A percentile compares a stretch with the other conserved stretches of the same genome.
Conservation (phyloP, 192 early-diverging fungal species). For the Spizellomyces sp. region DNA sequence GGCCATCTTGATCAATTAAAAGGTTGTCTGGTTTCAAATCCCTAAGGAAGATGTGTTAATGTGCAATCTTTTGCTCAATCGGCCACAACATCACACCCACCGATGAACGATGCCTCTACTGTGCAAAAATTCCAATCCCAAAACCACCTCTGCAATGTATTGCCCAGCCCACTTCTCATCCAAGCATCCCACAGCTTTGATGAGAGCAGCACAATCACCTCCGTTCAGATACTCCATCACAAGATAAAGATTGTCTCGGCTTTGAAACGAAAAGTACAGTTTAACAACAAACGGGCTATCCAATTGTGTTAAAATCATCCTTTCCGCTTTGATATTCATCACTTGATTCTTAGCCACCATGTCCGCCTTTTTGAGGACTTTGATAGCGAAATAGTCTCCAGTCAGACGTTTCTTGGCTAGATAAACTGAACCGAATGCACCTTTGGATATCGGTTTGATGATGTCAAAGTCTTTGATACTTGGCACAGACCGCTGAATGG, state of each 20-base stretch:
- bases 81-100: conserved; percentile 39
- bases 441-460: conserved; percentile 89
- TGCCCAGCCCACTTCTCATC: conserved; percentile 85
- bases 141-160: conserved; percentile 80
- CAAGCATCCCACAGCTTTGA: conserved; percentile 71
- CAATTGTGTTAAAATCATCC: conserved; percentile 87
- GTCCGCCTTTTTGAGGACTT: conserved; percentile 81
- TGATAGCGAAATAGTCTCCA: conserved; percentile 87
- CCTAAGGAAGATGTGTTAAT: conserved; percentile 28
- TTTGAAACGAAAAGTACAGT: conserved; percentile 83
- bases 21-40: conserved; percentile 88
- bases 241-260: conserved; percentile 79
- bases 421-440: conserved; percentile 86
- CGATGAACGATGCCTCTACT: conserved; percentile 78
- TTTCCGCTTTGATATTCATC: conserved; percentile 84
- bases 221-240: conserved; percentile 91
- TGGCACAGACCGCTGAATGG: conserved; percentile 57
- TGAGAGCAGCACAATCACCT: conserved; percentile 83
- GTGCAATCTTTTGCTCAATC: too few species aligned
- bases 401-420: conserved; percentile 82
- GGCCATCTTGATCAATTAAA: conserved; percentile 80
- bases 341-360: conserved; percentile 94
- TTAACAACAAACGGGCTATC: conserved; percentile 85
- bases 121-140: conserved; percentile 82
- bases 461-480: conserved; percentile 89